These are phyloP conservation scores for Lavandula angustifolia DNA, from an alignment of 257 asterid genomes.

Conservation along the genomic window DNA sequence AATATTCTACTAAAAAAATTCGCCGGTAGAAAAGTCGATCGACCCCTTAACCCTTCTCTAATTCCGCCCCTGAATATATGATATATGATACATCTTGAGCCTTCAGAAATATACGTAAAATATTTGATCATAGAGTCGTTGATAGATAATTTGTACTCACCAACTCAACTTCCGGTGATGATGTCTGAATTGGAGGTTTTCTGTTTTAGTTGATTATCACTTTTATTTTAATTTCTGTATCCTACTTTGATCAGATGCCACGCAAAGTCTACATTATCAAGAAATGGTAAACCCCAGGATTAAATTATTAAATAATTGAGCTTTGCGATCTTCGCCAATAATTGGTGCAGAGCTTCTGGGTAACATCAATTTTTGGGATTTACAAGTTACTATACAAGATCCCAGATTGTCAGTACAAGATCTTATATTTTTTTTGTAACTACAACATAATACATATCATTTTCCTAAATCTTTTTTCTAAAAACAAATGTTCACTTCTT, in stretches of 20 bases:
- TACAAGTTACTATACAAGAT: too few species aligned
- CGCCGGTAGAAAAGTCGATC: too few species aligned
- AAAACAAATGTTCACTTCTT: too few species aligned
- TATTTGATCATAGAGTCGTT: too few species aligned
- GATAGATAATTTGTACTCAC: too few species aligned
- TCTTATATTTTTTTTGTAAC: too few species aligned
- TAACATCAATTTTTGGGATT: not conserved
- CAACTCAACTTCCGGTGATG: constrained; percentile 50
- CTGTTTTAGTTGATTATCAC: constrained; percentile 37
- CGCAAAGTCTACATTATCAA: constrained; percentile 7
- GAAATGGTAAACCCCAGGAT: not conserved
- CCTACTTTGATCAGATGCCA: constrained; percentile 19
- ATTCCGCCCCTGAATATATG: too few species aligned
- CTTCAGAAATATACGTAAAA: not conserved
- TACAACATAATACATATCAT: too few species aligned
- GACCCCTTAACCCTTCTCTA: too few species aligned
- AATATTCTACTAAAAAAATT: too few species aligned
- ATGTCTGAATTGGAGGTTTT: constrained; percentile 31
- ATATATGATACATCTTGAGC: not conserved
- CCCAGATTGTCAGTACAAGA: too few species aligned
- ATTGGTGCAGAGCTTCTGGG: constrained; percentile 41
- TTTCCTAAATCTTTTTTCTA: too few species aligned
- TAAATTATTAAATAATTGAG: constrained; percentile 4
- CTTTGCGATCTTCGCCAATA: constrained; percentile 37
- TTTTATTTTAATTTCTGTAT: not conserved